A percentile compares a stretch with the other conserved stretches of the same genome.
Evolutionary conservation across 768 basidiomycete species (phyloP).

Genomic region (Tulasnella sp.): DNA sequence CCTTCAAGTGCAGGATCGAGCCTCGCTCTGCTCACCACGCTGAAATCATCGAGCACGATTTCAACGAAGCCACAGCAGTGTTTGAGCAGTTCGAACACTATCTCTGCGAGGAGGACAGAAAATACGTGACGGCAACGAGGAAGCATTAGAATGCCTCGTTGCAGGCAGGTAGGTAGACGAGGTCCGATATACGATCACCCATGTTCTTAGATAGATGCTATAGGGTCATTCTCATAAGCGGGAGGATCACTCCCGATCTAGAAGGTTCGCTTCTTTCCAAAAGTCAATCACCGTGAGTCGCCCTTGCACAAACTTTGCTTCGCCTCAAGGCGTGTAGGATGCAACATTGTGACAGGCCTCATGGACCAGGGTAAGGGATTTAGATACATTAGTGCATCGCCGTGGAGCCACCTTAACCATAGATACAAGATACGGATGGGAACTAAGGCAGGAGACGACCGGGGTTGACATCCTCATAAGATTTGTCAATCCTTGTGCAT

Average conservation of each 20-base stretch:
- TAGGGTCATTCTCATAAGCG: not conserved
- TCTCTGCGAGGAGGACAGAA: constrained; percentile 6
- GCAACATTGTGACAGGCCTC: too few species aligned
- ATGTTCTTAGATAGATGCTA: not conserved
- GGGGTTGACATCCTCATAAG: too few species aligned
- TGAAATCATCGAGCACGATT: constrained; percentile 10
- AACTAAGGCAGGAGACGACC: too few species aligned
- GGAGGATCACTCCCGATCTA: not conserved
- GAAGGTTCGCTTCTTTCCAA: too few species aligned
- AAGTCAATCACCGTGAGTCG: not conserved
- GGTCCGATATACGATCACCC: too few species aligned
- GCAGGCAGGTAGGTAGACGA: not conserved
- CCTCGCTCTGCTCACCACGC: constrained; percentile 13
- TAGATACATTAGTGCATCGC: too few species aligned
- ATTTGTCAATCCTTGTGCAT: too few species aligned
- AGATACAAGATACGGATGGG: too few species aligned
- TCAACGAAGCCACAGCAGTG: not conserved
- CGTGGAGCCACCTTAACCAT: too few species aligned
- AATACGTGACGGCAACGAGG: constrained; percentile 5
- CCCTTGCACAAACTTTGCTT: not conserved
- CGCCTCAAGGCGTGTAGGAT: not conserved
- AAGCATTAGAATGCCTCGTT: not conserved
- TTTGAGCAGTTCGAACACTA: constrained; percentile 12
- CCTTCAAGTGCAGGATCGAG: constrained; percentile 11
- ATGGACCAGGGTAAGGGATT: too few species aligned